phyloP scores from a whole-genome alignment of 2,329 filamentous ascomycete genomes.

The Dactylellina leptospora region DNA sequence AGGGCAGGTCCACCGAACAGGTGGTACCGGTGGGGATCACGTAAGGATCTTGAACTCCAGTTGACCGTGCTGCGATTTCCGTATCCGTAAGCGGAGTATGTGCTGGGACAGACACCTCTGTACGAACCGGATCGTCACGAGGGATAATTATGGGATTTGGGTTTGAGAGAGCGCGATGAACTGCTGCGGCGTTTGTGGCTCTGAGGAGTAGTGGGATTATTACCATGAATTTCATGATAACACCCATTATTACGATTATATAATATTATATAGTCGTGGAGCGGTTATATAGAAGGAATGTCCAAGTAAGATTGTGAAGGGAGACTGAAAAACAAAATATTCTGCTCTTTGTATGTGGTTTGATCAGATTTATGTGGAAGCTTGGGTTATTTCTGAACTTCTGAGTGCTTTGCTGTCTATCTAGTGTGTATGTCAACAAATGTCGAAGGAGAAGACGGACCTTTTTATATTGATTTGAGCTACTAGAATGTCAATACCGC shows the following conservation, averaged over 20 bases:
- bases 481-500: too few relatives aligned
- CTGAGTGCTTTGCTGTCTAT: too few relatives aligned
- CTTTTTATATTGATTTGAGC: too few relatives aligned
- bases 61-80: conserved; percentile 9
- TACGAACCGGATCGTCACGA: background rate
- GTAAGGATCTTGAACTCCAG: conserved; percentile 5
- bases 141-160: background rate
- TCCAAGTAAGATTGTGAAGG: too few relatives aligned
- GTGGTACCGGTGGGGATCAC: background rate
- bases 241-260: too few relatives aligned
- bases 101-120: conserved; percentile 4
- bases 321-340: too few relatives aligned
- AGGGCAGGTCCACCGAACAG: conserved; percentile 13
- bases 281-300: background rate
- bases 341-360: too few relatives aligned
- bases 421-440: too few relatives aligned
- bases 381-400: too few relatives aligned
- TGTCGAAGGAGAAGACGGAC: too few relatives aligned
- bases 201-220: conserved; percentile 7
- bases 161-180: background rate
- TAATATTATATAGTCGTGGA: too few relatives aligned
- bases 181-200: background rate
- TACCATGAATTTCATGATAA: conserved; percentile 9
- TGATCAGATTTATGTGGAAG: too few relatives aligned
- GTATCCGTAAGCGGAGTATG: conserved; percentile 8